Evolutionary conservation across 108 stramenopile species (phyloP).

Genomic region (Asterionellopsis glacialis): DNA sequence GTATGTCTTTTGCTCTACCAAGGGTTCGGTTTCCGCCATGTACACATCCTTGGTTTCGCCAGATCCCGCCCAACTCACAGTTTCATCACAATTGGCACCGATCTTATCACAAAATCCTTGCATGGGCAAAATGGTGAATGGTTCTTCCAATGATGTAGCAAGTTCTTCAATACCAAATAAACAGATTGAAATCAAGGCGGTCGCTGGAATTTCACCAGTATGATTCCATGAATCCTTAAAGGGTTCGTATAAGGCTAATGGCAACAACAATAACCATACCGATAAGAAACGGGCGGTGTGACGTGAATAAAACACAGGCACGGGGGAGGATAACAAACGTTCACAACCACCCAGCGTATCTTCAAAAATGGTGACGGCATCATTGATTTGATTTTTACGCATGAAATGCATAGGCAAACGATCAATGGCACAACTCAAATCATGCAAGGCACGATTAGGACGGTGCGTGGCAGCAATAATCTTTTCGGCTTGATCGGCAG

Average conservation of each 20-base stretch:
- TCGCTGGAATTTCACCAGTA: conserved; percentile 37
- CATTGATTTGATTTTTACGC: conserved; percentile 70
- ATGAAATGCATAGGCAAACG: conserved; percentile 62
- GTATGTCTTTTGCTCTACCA: no score
- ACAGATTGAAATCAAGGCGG: conserved; percentile 15
- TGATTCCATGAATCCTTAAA: conserved; percentile 74
- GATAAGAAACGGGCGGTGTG: conserved; percentile 77
- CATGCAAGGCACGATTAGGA: conserved; percentile 53
- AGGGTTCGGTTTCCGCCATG: no score
- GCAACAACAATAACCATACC: conserved; percentile 67
- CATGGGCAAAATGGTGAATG: conserved; percentile 82
- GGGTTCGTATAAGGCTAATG: conserved; percentile 71
- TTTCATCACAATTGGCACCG: conserved; percentile 29
- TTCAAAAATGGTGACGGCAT: conserved; percentile 65
- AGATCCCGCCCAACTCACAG: conserved; percentile 10
- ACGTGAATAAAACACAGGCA: conserved; percentile 69
- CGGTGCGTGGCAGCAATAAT: conserved; percentile 53
- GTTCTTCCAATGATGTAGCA: conserved; percentile 80
- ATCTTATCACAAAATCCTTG: conserved; percentile 76
- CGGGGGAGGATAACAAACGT: conserved; percentile 67
- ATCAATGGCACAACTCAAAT: conserved; percentile 47
- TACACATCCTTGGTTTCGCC: neutral
- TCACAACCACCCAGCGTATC: conserved; percentile 65
- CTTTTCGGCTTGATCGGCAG: conserved; percentile 28
- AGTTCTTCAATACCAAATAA: conserved; percentile 40